phyloP scores from a whole-genome alignment of 305 asterid species.

The Stenogyne calaminthoides region DNA sequence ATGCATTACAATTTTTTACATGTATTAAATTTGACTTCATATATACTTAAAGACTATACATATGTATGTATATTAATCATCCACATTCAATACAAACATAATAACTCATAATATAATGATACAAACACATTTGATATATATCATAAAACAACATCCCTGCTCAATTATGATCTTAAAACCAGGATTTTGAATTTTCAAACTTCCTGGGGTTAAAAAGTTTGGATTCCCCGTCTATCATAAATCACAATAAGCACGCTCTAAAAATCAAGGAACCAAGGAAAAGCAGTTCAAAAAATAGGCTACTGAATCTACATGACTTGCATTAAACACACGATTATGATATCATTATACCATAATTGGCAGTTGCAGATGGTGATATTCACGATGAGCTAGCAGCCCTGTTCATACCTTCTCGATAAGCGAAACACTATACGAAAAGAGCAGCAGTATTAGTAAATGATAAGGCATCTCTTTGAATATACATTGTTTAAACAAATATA shows the following conservation, averaged over 20 bases:
- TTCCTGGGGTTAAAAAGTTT: not conserved
- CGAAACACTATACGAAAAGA: conserved; percentile 26
- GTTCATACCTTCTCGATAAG: conserved; percentile 18
- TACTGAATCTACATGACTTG: not conserved
- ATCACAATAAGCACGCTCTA: not conserved
- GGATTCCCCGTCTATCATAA: not conserved
- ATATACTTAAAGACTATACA: too few species aligned
- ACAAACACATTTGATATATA: not conserved
- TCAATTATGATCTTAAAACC: not conserved
- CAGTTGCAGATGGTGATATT: not conserved
- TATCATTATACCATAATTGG: conserved; percentile 2
- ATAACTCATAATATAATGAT: not conserved
- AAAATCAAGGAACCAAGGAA: too few species aligned
- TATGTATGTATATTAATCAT: too few species aligned
- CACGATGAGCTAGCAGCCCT: conserved; percentile 2
- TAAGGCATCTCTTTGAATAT: conserved; percentile 3
- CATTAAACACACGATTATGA: not conserved
- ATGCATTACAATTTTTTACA: too few species aligned
- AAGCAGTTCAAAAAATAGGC: not conserved
- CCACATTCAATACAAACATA: not conserved
- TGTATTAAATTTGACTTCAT: too few species aligned
- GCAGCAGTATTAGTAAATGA: conserved; percentile 22
- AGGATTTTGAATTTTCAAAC: not conserved
- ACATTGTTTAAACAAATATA: not conserved
- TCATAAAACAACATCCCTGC: not conserved